Evolutionary conservation across 192 early-diverging fungal species (phyloP).

Genomic region (Coemansia sp.): DNA sequence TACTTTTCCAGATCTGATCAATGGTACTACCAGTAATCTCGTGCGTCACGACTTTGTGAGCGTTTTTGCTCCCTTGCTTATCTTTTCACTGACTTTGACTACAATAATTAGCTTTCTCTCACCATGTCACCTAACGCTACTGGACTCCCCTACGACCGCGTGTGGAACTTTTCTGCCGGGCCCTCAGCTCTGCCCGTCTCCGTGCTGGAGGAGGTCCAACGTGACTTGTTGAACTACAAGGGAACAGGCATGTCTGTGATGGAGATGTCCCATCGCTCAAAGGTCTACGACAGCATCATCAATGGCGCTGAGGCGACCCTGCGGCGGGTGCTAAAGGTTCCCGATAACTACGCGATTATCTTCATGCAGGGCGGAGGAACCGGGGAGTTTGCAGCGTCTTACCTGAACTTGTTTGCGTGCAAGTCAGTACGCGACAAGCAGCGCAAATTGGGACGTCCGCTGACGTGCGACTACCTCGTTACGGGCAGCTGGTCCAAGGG

Average conservation of each 20-base stretch:
- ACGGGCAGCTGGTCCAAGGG: slow-evolving; percentile 92
- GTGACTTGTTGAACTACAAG: slow-evolving; percentile 82
- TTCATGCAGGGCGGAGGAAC: slow-evolving; percentile 97
- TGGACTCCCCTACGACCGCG: slow-evolving; percentile 43
- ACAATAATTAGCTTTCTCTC: not conserved
- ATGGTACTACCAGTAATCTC: not conserved
- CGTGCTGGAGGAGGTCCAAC: slow-evolving; percentile 85
- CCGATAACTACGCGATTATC: slow-evolving; percentile 86
- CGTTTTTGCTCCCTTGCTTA: not conserved
- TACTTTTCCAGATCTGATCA: not conserved
- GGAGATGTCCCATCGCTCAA: slow-evolving; percentile 95
- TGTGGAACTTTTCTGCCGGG: slow-evolving; percentile 88
- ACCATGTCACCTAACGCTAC: slow-evolving; percentile 25
- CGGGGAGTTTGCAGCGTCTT: slow-evolving; percentile 87
- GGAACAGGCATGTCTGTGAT: slow-evolving; percentile 88
- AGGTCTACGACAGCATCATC: slow-evolving; percentile 78
- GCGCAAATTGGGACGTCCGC: slow-evolving; percentile 43
- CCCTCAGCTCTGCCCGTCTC: slow-evolving; percentile 85
- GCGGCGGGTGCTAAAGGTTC: slow-evolving; percentile 74
- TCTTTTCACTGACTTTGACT: not conserved
- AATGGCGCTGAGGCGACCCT: slow-evolving; percentile 75
- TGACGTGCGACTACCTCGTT: slow-evolving; percentile 86
- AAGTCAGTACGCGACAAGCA: slow-evolving; percentile 51
- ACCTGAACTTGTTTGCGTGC: slow-evolving; percentile 87
- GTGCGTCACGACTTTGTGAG: slow-evolving; percentile 2